These are phyloP conservation scores for Pythium apleroticum DNA, from an alignment of 352 stramenopile genomes.

Conservation along the genomic window DNA sequence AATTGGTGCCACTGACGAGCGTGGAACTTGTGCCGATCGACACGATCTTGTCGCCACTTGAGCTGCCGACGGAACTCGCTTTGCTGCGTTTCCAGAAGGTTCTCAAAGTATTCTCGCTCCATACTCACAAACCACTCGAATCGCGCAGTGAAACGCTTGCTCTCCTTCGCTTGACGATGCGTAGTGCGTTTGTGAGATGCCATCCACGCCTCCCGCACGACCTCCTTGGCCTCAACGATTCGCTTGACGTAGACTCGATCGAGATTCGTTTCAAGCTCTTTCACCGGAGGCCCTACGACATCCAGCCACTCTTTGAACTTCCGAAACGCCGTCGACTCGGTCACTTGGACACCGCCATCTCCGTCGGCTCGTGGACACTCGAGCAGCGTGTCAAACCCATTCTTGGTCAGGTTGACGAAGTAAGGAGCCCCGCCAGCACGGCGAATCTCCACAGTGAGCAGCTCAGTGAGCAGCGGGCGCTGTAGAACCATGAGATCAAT, in stretches of 20 bases:
- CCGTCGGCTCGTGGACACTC: conserved; percentile 24
- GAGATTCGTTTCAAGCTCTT: conserved; percentile 61
- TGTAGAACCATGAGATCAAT: conserved; percentile 73
- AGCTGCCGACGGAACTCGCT: conserved; percentile 55
- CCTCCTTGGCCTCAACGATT: conserved; percentile 53
- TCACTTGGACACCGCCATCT: conserved; percentile 4
- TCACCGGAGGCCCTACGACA: conserved; percentile 62
- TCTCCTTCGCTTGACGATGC: conserved; percentile 38
- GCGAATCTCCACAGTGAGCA: conserved; percentile 68
- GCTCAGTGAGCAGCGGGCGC: conserved; percentile 41
- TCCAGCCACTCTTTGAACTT: conserved; percentile 69
- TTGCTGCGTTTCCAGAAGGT: conserved; percentile 42
- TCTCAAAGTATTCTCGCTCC: conserved; percentile 36
- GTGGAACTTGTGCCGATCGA: conserved; percentile 69
- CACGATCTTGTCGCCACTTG: conserved; percentile 65
- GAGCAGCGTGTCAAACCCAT: conserved; percentile 65
- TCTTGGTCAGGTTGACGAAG: conserved; percentile 79
- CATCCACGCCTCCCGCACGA: conserved; percentile 51
- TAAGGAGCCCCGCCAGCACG: conserved; percentile 48
- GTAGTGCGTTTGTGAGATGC: conserved; percentile 41
- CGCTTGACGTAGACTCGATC: conserved; percentile 61
- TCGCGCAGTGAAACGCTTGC: conserved; percentile 38
- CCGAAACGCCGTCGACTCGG: conserved; percentile 31
- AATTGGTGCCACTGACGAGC: conserved; percentile 51
- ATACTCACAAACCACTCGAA: conserved; percentile 48